phyloP scores from a whole-genome alignment of 805 yeast genomes.

The Blastobotrys terrestris region DNA sequence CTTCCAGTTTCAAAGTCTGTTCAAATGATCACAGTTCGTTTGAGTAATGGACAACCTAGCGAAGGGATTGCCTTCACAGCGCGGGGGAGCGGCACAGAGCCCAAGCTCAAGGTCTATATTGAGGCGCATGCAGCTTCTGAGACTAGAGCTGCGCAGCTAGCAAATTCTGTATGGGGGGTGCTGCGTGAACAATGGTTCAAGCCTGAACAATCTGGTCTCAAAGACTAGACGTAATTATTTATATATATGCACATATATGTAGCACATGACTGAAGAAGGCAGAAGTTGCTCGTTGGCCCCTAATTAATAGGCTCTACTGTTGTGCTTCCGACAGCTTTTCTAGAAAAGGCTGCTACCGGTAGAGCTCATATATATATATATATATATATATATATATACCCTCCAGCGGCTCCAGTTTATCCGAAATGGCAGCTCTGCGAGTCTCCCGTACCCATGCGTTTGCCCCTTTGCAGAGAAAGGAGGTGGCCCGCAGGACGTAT shows the following conservation, averaged over 20 bases:
- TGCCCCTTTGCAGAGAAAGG: too few relatives aligned
- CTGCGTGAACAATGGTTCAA: constrained; percentile 68
- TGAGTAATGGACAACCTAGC: constrained; percentile 27
- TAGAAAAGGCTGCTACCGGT: neutral
- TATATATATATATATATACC: too few relatives aligned
- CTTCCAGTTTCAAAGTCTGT: constrained; percentile 68
- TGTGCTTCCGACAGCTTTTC: neutral
- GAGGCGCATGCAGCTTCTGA: constrained; percentile 60
- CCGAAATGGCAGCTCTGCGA: too few relatives aligned
- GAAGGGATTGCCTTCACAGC: constrained; percentile 66
- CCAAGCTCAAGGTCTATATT: constrained; percentile 84
- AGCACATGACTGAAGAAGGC: too few relatives aligned
- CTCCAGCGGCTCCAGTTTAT: too few relatives aligned
- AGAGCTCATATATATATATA: neutral
- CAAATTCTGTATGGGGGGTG: constrained; percentile 60
- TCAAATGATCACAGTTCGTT: constrained; percentile 77
- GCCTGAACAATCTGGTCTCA: constrained; percentile 46
- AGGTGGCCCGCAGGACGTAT: neutral
- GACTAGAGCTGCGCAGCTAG: constrained; percentile 43
- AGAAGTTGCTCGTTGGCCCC: neutral
- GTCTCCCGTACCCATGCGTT: too few relatives aligned
- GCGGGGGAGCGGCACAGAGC: constrained; percentile 96
- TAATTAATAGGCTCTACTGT: neutral
- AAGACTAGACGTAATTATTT: neutral
- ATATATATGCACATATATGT: too few relatives aligned